These are phyloP conservation scores for Phytophthora citrophthora DNA, from an alignment of 352 stramenopile species.

Conservation along the genomic window DNA sequence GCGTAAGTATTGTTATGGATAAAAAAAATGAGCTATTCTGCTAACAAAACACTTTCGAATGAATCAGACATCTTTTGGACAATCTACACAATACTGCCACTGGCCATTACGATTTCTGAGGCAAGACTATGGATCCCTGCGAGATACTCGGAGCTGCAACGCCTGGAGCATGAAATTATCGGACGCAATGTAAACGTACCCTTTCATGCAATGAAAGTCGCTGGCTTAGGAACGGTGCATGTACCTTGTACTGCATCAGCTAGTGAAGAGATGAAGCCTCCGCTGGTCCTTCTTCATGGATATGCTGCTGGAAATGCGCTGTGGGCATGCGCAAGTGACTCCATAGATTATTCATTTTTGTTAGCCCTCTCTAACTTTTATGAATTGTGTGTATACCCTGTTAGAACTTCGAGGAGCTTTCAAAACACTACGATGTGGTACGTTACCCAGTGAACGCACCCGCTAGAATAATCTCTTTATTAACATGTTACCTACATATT, in stretches of 20 bases:
- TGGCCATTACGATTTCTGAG: constrained; percentile 43
- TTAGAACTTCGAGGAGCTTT: constrained; percentile 70
- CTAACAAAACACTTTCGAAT: background rate
- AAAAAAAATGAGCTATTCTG: background rate
- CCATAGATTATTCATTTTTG: background rate
- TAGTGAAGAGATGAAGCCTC: constrained; percentile 12
- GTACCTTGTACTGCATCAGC: constrained; percentile 52
- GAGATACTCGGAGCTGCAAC: constrained; percentile 53
- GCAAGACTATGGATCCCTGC: constrained; percentile 56
- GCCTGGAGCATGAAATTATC: constrained; percentile 56
- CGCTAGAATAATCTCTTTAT: background rate
- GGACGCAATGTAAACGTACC: constrained; percentile 42
- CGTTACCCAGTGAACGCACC: background rate
- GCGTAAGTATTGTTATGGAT: constrained; percentile 22
- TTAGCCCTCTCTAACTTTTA: background rate
- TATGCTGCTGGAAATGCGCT: constrained; percentile 72
- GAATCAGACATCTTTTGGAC: constrained; percentile 33
- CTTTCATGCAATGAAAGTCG: constrained; percentile 61
- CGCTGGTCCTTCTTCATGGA: constrained; percentile 69
- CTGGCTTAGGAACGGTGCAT: constrained; percentile 63
- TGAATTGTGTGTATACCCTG: background rate
- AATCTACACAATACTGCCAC: constrained; percentile 42
- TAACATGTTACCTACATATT: background rate
- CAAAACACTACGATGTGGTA: constrained; percentile 65
- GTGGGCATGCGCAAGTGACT: constrained; percentile 62